Evolutionary conservation across 768 basidiomycete species (phyloP), one percentile per base, ranked within the genome.

Genomic region (Pleurotus citrinopileatus): DNA sequence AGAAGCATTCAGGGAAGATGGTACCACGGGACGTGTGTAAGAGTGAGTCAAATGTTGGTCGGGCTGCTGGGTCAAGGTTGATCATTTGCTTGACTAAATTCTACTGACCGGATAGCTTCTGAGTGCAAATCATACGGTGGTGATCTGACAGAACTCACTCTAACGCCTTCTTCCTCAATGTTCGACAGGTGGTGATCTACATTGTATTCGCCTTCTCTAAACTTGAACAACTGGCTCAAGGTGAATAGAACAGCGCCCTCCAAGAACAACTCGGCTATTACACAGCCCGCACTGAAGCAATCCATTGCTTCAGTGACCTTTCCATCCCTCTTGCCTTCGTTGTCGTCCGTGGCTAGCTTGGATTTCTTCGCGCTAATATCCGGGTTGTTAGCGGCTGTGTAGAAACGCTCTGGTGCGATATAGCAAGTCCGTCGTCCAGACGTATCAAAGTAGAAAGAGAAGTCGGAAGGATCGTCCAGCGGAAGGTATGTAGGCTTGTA

Each of bases 391-490:
- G 75, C 77, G 1, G 88, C 81, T 2, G 88, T 84, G 68, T 89
- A 98, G 73, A 98, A 99, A 8, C 97, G 78, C 62, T 99, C 97
- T 0, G 97, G 97, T 0, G 97, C 97, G 55, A 99, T 76, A 63
- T 98, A 98, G 67, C 97, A 99, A 1, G 92, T 95, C 9, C 96
- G 81, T 5, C 94, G 78, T 1, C 93, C 92, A 10, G 92, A 94
- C 3, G 93, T 94, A 69, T 99, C 97, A 69, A 95, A 98, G 77
- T 87, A 99, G 75, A 94, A 97, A 3, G 94, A 95, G 69, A 98
- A 99, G 71, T 96, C 94, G 6, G 95, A 85, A 3, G 97, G 97
- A 65, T 98, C 95, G 64, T 99, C 94, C 40, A 98, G 80, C 0
- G 97, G 97, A 9, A 99, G 82, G 67, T 85, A 91, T 2, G 94